Conservation (phyloP, 1,284 basidiomycete species). For the Ustilago trichophora region DNA sequence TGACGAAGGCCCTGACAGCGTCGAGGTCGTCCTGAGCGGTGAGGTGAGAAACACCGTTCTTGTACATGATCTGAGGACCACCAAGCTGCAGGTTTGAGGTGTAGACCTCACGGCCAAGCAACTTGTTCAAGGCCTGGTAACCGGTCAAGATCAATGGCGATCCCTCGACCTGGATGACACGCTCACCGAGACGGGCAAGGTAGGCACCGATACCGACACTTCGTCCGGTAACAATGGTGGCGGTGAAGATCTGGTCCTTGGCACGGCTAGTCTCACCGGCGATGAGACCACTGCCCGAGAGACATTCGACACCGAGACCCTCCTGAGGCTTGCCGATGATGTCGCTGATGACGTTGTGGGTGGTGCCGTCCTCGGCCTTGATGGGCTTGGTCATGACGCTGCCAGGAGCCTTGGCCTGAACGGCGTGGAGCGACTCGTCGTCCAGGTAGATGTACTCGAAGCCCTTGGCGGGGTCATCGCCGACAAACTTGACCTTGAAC, state of each 20-base stretch:
- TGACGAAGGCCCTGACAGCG: slow-evolving; percentile 69
- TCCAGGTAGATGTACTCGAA: slow-evolving; percentile 92
- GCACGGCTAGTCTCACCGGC: slow-evolving; percentile 98
- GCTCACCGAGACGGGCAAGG: slow-evolving; percentile 95
- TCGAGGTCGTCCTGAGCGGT: slow-evolving; percentile 88
- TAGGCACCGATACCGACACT: slow-evolving; percentile 99
- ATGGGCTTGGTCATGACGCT: slow-evolving; percentile 81
- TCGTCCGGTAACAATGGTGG: slow-evolving; percentile 96
- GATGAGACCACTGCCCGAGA: slow-evolving; percentile 95
- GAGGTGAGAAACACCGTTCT: slow-evolving; percentile 88
- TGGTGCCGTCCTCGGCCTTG: slow-evolving; percentile 84
- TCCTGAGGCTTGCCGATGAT: slow-evolving; percentile 90
- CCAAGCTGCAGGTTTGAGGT: slow-evolving; percentile 98
- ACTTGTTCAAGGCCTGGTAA: slow-evolving; percentile 96
- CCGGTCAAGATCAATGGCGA: slow-evolving; percentile 99
- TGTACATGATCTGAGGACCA: slow-evolving; percentile 77
- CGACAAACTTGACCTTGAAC: slow-evolving; percentile 92
- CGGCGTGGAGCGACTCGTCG: slow-evolving; percentile 71
- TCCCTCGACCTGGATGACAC: slow-evolving; percentile 97
- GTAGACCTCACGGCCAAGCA: slow-evolving; percentile 97
- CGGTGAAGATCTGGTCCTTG: slow-evolving; percentile 99
- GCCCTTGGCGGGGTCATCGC: slow-evolving; percentile 87
- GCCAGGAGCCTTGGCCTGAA: slow-evolving; percentile 69
- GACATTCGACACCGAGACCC: slow-evolving; percentile 96
- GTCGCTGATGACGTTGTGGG: slow-evolving; percentile 91